Evolutionary conservation across 306 rosid genomes (phyloP).

Genomic region (Pyrus pyrifolia): DNA sequence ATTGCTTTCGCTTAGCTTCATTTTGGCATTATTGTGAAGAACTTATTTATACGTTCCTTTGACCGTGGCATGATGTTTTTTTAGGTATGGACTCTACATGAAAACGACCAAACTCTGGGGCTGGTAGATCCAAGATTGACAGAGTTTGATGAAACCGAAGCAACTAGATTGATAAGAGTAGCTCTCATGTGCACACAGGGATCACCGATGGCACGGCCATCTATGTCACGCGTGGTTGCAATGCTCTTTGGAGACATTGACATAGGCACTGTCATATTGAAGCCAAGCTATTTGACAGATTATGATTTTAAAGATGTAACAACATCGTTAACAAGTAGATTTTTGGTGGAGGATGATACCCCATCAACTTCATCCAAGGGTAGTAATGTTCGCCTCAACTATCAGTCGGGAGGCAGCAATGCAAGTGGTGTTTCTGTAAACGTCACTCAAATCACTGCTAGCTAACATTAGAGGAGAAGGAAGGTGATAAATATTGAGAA

Average conservation of each 20-base stretch:
- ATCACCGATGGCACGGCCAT: slow-evolving; percentile 10
- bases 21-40: too few relatives aligned
- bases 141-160: slow-evolving; percentile 8
- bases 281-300: slow-evolving; percentile 25
- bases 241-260: slow-evolving; percentile 18
- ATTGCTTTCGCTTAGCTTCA: too few relatives aligned
- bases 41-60: too few relatives aligned
- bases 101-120: slow-evolving; percentile 3
- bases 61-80: too few relatives aligned
- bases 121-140: slow-evolving; percentile 13
- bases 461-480: slow-evolving; percentile 2
- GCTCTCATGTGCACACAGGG: slow-evolving; percentile 25
- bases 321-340: neutral
- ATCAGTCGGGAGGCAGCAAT: neutral
- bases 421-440: neutral
- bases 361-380: neutral
- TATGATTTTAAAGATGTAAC: slow-evolving; percentile 13
- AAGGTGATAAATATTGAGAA: neutral
- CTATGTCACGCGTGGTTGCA: slow-evolving; percentile 27
- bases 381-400: neutral
- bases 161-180: slow-evolving; percentile 1
- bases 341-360: neutral
- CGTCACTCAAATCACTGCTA: neutral
- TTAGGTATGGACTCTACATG: slow-evolving; percentile 19
- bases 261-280: neutral